These are phyloP conservation scores for Fulvia fulva DNA, from an alignment of 2,329 filamentous ascomycete species.

Conservation along the genomic window DNA sequence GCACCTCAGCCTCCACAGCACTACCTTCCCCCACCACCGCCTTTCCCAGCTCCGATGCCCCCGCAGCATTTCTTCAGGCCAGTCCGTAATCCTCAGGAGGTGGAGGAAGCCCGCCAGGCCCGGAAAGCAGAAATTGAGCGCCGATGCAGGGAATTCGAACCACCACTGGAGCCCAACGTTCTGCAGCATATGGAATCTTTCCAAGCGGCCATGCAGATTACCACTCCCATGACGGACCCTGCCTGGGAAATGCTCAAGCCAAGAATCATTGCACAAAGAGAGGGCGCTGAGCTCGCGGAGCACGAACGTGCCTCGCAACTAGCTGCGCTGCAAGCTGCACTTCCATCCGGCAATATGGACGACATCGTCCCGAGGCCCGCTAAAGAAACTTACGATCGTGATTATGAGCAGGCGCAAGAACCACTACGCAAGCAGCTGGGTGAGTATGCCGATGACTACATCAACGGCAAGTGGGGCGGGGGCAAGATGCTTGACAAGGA, in stretches of 20 bases:
- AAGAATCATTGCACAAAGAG: constrained; percentile 62
- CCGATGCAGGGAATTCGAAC: constrained; percentile 60
- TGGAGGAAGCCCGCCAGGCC: constrained; percentile 59
- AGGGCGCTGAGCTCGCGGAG: constrained; percentile 58
- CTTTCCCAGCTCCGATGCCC: constrained; percentile 18
- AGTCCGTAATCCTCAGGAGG: constrained; percentile 59
- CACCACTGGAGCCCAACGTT: constrained; percentile 59
- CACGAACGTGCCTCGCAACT: constrained; percentile 44
- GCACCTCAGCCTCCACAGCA: constrained; percentile 1
- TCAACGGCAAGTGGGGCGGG: constrained; percentile 61
- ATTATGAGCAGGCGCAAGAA: constrained; percentile 68
- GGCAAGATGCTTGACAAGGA: constrained; percentile 62
- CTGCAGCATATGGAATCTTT: constrained; percentile 70
- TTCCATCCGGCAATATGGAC: constrained; percentile 45
- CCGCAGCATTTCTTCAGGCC: constrained; percentile 23
- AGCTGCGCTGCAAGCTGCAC: constrained; percentile 42
- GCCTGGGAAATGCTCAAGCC: constrained; percentile 68
- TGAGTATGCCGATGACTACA: constrained; percentile 66
- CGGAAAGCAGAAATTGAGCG: constrained; percentile 68
- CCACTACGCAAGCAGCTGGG: constrained; percentile 63
- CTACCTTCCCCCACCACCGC: constrained; percentile 8
- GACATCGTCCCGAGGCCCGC: constrained; percentile 49
- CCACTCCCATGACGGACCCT: constrained; percentile 62
- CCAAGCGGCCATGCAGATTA: constrained; percentile 67
- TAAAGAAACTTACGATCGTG: constrained; percentile 60